A percentile compares a stretch with the other conserved stretches of the same genome.
These are phyloP conservation scores for Geotrichum siamense DNA, from an alignment of 1,139 yeast genomes.

Conservation along the genomic window DNA sequence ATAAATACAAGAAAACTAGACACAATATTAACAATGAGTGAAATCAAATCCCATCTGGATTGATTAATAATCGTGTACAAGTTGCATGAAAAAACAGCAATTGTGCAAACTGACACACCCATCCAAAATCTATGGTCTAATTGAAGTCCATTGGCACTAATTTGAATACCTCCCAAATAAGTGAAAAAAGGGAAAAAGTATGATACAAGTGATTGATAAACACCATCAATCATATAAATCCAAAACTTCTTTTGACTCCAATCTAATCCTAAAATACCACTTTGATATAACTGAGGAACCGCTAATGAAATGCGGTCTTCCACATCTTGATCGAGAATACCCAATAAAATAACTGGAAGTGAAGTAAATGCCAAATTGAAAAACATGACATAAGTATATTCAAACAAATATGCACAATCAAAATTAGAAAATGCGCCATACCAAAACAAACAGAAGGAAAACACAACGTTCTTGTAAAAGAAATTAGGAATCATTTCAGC, in stretches of 20 bases:
- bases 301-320: constrained; percentile 67
- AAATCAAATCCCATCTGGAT: constrained; percentile 91
- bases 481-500: constrained; percentile 92
- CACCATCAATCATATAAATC: constrained; percentile 76
- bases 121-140: constrained; percentile 78
- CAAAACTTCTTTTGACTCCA: constrained; percentile 77
- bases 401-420: constrained; percentile 88
- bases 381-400: constrained; percentile 85
- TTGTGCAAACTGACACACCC: constrained; percentile 74
- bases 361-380: constrained; percentile 94
- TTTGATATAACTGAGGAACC: constrained; percentile 79
- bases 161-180: constrained; percentile 51
- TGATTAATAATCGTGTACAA: constrained; percentile 73
- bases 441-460: constrained; percentile 87
- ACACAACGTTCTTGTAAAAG: constrained; percentile 86
- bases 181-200: constrained; percentile 79
- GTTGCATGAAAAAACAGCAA: constrained; percentile 77
- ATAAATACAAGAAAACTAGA: constrained; percentile 65
- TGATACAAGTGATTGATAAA: constrained; percentile 79
- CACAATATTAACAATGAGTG: constrained; percentile 53
- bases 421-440: constrained; percentile 77
- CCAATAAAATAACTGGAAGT: constrained; percentile 83
- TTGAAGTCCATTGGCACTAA: constrained; percentile 55
- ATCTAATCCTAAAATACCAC: constrained; percentile 76
- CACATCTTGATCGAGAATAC: constrained; percentile 90